phyloP scores from a whole-genome alignment of 2,329 filamentous ascomycete genomes.

The Colletotrichum higginsianum region DNA sequence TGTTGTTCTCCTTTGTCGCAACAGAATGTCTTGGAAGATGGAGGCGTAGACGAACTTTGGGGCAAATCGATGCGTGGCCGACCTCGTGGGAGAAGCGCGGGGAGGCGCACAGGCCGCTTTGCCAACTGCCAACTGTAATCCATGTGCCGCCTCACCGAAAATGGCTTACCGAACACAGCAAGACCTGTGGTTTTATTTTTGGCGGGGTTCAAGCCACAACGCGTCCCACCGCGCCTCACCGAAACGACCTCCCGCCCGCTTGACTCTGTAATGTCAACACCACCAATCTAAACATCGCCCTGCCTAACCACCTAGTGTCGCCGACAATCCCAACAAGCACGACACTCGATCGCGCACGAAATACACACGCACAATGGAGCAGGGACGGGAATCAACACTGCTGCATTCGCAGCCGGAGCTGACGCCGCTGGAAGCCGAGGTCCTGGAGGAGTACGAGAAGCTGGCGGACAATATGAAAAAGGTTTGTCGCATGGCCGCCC shows the following conservation, averaged over 20 bases:
- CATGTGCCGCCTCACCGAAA: constrained; percentile 22
- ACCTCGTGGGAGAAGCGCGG: background rate
- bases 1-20: constrained; percentile 8
- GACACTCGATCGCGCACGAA: background rate
- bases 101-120: constrained; percentile 21
- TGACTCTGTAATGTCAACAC: background rate
- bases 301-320: background rate
- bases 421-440: constrained; percentile 89
- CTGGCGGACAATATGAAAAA: constrained; percentile 92
- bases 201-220: constrained; percentile 34
- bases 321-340: background rate
- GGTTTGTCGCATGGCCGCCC: constrained; percentile 62
- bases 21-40: background rate
- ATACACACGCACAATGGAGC: constrained; percentile 29
- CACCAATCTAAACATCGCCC: background rate
- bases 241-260: constrained; percentile 15
- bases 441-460: constrained; percentile 92
- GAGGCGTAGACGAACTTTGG: constrained; percentile 6
- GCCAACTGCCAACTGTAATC: background rate
- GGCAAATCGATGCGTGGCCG: background rate
- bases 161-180: background rate
- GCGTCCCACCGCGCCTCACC: constrained; percentile 39
- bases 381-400: constrained; percentile 44
- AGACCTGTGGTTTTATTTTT: background rate
- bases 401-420: constrained; percentile 69